Evolutionary conservation across 495 filamentous ascomycete species (phyloP).

Genomic region (Tuber umbilicatum): DNA sequence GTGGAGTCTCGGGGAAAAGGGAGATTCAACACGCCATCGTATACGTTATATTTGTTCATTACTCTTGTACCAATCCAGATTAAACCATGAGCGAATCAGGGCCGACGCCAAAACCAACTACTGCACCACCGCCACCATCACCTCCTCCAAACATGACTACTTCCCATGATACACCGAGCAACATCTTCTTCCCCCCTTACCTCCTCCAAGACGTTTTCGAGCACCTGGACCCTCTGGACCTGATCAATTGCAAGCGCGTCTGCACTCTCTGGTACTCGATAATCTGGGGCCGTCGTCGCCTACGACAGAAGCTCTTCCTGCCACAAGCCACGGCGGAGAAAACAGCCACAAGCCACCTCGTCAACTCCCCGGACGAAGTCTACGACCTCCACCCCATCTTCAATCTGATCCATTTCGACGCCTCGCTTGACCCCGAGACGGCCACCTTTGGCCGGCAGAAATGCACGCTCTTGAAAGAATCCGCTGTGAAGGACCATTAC

Average conservation of each 20-base stretch:
- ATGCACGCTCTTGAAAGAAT: constrained; percentile 4
- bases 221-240: constrained; percentile 14
- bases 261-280: constrained; percentile 26
- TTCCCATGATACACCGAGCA: neutral
- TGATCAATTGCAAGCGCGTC: constrained; percentile 18
- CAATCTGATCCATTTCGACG: constrained; percentile 22
- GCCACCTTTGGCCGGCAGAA: constrained; percentile 21
- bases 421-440: constrained; percentile 3
- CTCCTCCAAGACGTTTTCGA: constrained; percentile 29
- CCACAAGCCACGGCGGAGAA: neutral
- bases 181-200: constrained; percentile 14
- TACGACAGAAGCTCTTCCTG: constrained; percentile 20
- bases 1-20: neutral
- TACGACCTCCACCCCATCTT: constrained; percentile 30
- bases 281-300: constrained; percentile 20
- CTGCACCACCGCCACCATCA: neutral
- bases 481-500: constrained; percentile 10
- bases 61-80: neutral
- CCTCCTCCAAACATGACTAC: neutral
- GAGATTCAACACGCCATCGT: neutral
- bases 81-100: neutral
- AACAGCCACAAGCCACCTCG: neutral
- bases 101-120: neutral
- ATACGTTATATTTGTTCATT: neutral
- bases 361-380: neutral